Evolutionary conservation across 345 rosid genomes (phyloP).

Genomic region (Pistacia atlantica): DNA sequence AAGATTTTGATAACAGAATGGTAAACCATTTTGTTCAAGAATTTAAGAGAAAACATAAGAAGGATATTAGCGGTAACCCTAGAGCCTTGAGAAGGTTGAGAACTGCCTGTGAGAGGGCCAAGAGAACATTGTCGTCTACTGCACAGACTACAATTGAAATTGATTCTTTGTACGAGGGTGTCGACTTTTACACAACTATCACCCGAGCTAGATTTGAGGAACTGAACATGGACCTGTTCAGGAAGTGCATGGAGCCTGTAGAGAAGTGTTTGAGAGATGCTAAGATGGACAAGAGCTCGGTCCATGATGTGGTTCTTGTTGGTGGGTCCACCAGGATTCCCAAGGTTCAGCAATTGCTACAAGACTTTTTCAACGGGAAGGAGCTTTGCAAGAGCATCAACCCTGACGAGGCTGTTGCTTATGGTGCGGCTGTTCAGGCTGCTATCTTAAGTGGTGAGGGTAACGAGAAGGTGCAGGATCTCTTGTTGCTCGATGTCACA

Average conservation of each 20-base stretch:
- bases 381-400: conserved; percentile 66
- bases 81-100: conserved; percentile 51
- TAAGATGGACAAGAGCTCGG: conserved; percentile 62
- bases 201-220: conserved; percentile 54
- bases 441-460: conserved; percentile 68
- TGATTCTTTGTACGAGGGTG: conserved; percentile 55
- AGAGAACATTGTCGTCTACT: conserved; percentile 40
- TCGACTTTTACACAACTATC: conserved; percentile 53
- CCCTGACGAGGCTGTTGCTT: conserved; percentile 67
- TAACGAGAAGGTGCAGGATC: conserved; percentile 63
- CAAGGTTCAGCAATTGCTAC: conserved; percentile 56
- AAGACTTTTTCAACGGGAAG: conserved; percentile 58
- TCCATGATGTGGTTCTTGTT: conserved; percentile 61
- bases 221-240: conserved; percentile 52
- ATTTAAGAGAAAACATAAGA: conserved; percentile 58
- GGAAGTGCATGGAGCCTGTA: conserved; percentile 64
- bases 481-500: conserved; percentile 57
- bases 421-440: conserved; percentile 70
- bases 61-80: conserved; percentile 54
- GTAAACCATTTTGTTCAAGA: conserved; percentile 65
- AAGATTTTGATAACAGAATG: conserved; percentile 56
- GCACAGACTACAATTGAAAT: conserved; percentile 55
- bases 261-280: conserved; percentile 67
- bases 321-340: conserved; percentile 65
- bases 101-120: conserved; percentile 40